Percentiles rank a stretch among this genome's conserved stretches.
phyloP scores from a whole-genome alignment of 2,329 filamentous ascomycete genomes.

The Diaporthe citriasiana region DNA sequence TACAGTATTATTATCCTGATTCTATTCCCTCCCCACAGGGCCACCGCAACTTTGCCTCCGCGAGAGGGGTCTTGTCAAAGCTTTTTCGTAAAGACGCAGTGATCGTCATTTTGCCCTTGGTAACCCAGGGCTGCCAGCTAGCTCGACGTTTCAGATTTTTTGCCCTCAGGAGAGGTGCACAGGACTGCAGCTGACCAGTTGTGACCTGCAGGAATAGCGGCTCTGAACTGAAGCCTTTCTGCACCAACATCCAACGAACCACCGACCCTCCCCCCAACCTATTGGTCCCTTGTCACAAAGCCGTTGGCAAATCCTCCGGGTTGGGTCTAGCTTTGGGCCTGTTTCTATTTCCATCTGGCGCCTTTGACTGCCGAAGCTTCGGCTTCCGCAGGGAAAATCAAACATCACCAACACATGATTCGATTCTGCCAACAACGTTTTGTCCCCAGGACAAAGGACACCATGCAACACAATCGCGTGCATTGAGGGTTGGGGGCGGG shows the following conservation, averaged over 20 bases:
- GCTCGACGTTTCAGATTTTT: slow-evolving; percentile 25
- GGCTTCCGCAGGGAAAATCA: background rate
- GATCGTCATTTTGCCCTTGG: slow-evolving; percentile 32
- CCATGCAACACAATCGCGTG: slow-evolving; percentile 11
- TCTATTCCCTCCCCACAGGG: background rate
- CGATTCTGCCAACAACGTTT: background rate
- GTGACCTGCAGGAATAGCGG: slow-evolving; percentile 12
- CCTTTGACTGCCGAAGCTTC: background rate
- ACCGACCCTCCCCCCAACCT: background rate
- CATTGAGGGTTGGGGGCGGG: slow-evolving; percentile 19
- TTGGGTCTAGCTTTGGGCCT: slow-evolving; percentile 11
- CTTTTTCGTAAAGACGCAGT: slow-evolving; percentile 24
- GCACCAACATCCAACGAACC: slow-evolving; percentile 9
- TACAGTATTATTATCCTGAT: slow-evolving; percentile 21
- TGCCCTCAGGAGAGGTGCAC: slow-evolving; percentile 2
- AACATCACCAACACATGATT: background rate
- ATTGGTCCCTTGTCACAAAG: background rate
- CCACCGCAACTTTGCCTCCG: background rate
- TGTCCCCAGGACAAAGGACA: slow-evolving; percentile 17
- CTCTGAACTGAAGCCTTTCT: slow-evolving; percentile 7
- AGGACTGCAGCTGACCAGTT: background rate
- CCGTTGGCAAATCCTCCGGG: slow-evolving; percentile 10
- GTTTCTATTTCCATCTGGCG: slow-evolving; percentile 37
- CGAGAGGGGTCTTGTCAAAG: slow-evolving; percentile 17
- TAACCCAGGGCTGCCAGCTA: slow-evolving; percentile 2